Evolutionary conservation across 2,329 filamentous ascomycete species (phyloP).

Genomic region (Aotearoamyces nothofagi): DNA sequence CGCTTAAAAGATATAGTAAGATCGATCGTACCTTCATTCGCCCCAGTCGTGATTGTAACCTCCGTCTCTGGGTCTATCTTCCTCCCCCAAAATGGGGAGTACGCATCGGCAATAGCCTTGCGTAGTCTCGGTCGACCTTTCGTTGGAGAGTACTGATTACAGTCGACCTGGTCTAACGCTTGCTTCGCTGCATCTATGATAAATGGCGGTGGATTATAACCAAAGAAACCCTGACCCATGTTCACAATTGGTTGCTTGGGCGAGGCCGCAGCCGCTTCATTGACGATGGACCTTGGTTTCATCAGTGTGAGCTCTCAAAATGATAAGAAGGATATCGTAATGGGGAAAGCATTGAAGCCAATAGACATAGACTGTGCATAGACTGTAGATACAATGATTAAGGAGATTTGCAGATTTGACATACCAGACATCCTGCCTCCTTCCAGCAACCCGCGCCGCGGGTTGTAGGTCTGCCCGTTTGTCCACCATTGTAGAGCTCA

Average conservation of each 20-base stretch:
- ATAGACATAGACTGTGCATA: background rate
- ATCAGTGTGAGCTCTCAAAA: background rate
- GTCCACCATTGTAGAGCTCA: slow-evolving; percentile 16
- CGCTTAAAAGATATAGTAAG: background rate
- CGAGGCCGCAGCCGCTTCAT: slow-evolving; percentile 47
- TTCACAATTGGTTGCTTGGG: slow-evolving; percentile 50
- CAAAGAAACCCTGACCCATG: slow-evolving; percentile 40
- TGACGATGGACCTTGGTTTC: slow-evolving; percentile 43
- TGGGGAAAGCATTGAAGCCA: no score
- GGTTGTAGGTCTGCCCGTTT: slow-evolving; percentile 27
- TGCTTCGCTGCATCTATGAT: slow-evolving; percentile 84
- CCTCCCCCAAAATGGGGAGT: slow-evolving; percentile 77
- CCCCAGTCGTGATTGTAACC: slow-evolving; percentile 85
- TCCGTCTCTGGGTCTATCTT: slow-evolving; percentile 78
- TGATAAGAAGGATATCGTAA: no score
- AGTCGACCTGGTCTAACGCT: slow-evolving; percentile 80
- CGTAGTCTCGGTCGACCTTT: slow-evolving; percentile 82
- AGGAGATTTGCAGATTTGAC: slow-evolving; percentile 10
- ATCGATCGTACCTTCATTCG: slow-evolving; percentile 49
- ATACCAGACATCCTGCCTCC: slow-evolving; percentile 43
- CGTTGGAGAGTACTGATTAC: slow-evolving; percentile 96
- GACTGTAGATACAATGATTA: background rate
- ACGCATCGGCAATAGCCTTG: slow-evolving; percentile 86
- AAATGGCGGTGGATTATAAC: slow-evolving; percentile 82
- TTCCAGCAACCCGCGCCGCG: slow-evolving; percentile 34